These are phyloP conservation scores for Cyclospora cayetanensis DNA, from an alignment of 169 alveolate genomes.

Conservation along the genomic window DNA sequence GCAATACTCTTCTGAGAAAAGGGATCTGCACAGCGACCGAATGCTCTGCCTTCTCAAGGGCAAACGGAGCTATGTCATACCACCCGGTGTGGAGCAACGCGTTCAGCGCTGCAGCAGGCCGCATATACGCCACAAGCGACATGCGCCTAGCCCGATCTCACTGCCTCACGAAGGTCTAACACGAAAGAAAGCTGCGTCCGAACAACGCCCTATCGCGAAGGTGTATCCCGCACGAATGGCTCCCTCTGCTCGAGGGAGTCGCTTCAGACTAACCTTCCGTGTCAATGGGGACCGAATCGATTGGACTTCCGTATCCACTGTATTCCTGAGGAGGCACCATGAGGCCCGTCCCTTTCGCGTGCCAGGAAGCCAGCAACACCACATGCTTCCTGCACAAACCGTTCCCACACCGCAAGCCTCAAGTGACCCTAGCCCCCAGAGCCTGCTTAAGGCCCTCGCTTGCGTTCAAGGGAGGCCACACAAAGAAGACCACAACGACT, in stretches of 20 bases:
- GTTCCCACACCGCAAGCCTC: conserved; percentile 17
- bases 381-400: conserved; percentile 32
- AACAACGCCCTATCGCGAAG: no score
- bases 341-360: background rate
- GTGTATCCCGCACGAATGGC: no score
- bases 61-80: conserved; percentile 9
- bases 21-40: background rate
- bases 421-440: background rate
- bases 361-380: conserved; percentile 21
- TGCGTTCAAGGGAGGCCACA: background rate
- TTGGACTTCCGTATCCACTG: background rate
- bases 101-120: conserved; percentile 7
- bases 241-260: no score
- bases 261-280: conserved; percentile 2
- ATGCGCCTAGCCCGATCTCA: no score
- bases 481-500: background rate
- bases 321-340: conserved; percentile 9
- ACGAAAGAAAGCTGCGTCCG: no score
- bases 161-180: no score
- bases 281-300: background rate
- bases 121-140: no score
- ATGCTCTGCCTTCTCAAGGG: background rate
- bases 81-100: background rate
- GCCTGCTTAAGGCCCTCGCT: background rate
- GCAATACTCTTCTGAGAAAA: background rate